Evolutionary conservation across 225 moss, liverwort and hornwort species (phyloP), one percentile per base, ranked within the genome.

Genomic region (Pseudisothecium myosuroides): DNA sequence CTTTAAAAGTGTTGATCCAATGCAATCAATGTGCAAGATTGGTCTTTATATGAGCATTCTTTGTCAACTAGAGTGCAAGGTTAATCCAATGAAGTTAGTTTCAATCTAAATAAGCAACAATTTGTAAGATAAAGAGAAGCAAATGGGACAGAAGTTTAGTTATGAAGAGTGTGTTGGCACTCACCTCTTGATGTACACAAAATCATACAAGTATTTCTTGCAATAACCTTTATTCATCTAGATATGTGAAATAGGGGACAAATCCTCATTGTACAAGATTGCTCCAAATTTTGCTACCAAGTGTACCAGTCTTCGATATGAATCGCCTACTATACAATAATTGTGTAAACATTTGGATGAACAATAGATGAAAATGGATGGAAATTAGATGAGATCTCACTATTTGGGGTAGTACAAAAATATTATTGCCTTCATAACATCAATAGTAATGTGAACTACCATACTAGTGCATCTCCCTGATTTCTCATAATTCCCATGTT

Each of bases 1-100:
- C 4, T 55, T 9, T 37, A 15, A 10, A 78, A 79, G 11, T n/a
- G 0, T 56, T 55, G 10, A n/a, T 1, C 5, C 4, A 10, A n/a
- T 79, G 17, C 27, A 17, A 58, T 58, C 1, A 0, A 39, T 79
- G 11, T 9, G 27, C 5, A 27, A 56, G n/a, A 79, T 17, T 56
- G 11, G 27, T 56, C 6, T n/a, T 55, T 17, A 2, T 7, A 78
- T 24, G 50, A 78, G 4, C 24, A 78, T 55, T 24, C 7, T n/a
- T 2, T 55, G 2, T 55, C 0, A 0, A 55, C 11, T 26, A n/a
- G 4, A 56, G 1, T n/a, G 7, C n/a, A 52, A 52, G 3, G 7
- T 26, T 37, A 56, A 26, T 56, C 11, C 24, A 56, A 78, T 26
- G 56, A 56, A 56, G 16, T 26, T 78, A 17, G 17, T 17, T 56